Conservation (phyloP, 1,284 basidiomycete genomes). For the Mycena sp. region DNA sequence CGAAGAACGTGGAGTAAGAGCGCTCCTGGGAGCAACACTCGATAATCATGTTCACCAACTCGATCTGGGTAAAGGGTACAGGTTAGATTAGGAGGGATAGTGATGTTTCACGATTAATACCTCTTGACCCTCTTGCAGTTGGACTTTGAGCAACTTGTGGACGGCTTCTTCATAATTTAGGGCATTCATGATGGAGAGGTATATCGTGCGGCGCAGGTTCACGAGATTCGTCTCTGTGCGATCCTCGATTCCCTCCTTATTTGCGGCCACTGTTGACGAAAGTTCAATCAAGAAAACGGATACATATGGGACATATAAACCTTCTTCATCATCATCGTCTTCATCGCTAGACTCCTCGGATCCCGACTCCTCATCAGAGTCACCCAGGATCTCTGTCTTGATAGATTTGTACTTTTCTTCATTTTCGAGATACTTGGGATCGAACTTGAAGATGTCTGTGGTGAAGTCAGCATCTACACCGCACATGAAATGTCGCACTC, state of each 20-base stretch:
- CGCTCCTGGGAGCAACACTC: conserved; percentile 99
- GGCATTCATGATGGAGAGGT: conserved; percentile 98
- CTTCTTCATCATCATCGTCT: conserved; percentile 68
- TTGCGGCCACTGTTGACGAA: conserved; percentile 57
- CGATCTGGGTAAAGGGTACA: too few relatives aligned
- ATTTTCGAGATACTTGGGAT: conserved; percentile 89
- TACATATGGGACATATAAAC: conserved; percentile 38
- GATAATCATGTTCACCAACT: conserved; percentile 98
- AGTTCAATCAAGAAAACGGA: conserved; percentile 11
- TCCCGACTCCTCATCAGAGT: conserved; percentile 79
- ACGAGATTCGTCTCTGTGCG: conserved; percentile 95
- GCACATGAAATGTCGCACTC: conserved; percentile 44
- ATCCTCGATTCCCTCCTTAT: conserved; percentile 93
- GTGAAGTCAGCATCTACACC: conserved; percentile 25
- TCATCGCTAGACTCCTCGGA: conserved; percentile 66
- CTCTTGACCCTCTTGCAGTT: conserved; percentile 93
- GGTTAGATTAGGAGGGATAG: too few relatives aligned
- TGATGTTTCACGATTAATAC: too few relatives aligned
- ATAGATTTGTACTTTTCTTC: conserved; percentile 95
- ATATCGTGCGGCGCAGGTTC: conserved; percentile 94
- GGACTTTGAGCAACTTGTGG: conserved; percentile 95
- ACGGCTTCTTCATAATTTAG: conserved; percentile 99
- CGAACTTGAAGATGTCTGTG: conserved; percentile 94
- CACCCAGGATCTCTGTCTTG: conserved; percentile 94
- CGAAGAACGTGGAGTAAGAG: conserved; percentile 96